These are phyloP conservation scores for Escallonia herrerae DNA, from an alignment of 129 eudicot species.

Conservation along the genomic window DNA sequence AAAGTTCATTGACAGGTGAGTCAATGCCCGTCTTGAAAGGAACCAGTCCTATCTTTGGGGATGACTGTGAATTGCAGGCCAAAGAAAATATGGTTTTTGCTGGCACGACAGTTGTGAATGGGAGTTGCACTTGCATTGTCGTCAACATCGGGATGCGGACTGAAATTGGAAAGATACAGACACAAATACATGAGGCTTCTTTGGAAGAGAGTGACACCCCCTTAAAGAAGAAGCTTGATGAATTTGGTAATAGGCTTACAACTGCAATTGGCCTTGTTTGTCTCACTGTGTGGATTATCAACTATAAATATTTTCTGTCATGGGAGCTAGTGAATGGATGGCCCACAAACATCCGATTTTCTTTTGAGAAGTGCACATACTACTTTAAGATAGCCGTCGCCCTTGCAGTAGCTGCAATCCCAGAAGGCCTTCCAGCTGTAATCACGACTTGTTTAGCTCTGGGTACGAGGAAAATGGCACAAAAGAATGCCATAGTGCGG, in stretches of 20 bases:
- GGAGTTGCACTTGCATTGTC: slow-evolving; percentile 53
- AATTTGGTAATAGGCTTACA: slow-evolving; percentile 62
- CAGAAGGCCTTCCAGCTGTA: slow-evolving; percentile 87
- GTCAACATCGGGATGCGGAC: slow-evolving; percentile 56
- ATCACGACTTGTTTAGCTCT: slow-evolving; percentile 79
- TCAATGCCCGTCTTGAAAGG: slow-evolving; percentile 72
- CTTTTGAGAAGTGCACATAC: slow-evolving; percentile 81
- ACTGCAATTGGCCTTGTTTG: slow-evolving; percentile 58
- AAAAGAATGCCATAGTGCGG: slow-evolving; percentile 68
- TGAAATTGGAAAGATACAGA: slow-evolving; percentile 63
- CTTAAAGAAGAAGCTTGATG: slow-evolving; percentile 72
- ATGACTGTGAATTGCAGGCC: slow-evolving; percentile 78
- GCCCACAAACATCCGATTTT: slow-evolving; percentile 61
- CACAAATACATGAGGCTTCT: slow-evolving; percentile 75
- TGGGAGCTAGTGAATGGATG: slow-evolving; percentile 71
- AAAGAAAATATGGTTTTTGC: slow-evolving; percentile 86
- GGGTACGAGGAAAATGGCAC: slow-evolving; percentile 84
- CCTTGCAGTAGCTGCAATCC: slow-evolving; percentile 88
- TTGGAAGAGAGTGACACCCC: slow-evolving; percentile 70
- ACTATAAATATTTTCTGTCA: slow-evolving; percentile 63
- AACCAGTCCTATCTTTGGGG: slow-evolving; percentile 31
- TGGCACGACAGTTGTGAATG: slow-evolving; percentile 83
- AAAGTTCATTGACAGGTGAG: slow-evolving; percentile 89
- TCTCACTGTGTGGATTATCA: slow-evolving; percentile 64
- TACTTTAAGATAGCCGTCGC: slow-evolving; percentile 86